A percentile compares a stretch with the other conserved stretches of the same genome.
These are phyloP conservation scores for Termitomyces sp. DNA, from an alignment of 768 basidiomycete species.

Conservation along the genomic window DNA sequence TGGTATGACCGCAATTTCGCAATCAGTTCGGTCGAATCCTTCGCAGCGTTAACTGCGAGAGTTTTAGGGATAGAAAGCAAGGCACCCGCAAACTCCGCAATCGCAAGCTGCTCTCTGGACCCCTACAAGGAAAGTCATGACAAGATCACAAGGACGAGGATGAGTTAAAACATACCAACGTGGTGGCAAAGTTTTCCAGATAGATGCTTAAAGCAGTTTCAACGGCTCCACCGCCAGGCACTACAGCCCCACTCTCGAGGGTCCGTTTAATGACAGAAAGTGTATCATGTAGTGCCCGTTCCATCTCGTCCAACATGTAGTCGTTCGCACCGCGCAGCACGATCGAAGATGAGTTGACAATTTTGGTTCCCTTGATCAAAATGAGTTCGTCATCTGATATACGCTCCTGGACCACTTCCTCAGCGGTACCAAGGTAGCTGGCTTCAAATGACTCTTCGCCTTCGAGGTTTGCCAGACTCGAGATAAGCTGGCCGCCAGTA, in stretches of 20 bases:
- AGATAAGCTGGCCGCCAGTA: slow-evolving; percentile 90
- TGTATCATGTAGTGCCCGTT: slow-evolving; percentile 91
- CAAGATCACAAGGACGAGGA: slow-evolving; percentile 1
- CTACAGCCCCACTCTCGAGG: slow-evolving; percentile 90
- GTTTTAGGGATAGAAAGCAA: slow-evolving; percentile 95
- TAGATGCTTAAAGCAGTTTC: slow-evolving; percentile 97
- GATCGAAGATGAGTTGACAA: slow-evolving; percentile 89
- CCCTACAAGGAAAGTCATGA: slow-evolving; percentile 47
- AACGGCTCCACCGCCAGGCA: slow-evolving; percentile 96
- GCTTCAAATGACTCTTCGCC: slow-evolving; percentile 98
- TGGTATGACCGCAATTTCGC: slow-evolving; percentile 97
- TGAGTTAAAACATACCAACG: slow-evolving; percentile 58
- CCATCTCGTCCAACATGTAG: slow-evolving; percentile 99
- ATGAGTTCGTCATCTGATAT: slow-evolving; percentile 99
- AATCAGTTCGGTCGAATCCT: slow-evolving; percentile 95
- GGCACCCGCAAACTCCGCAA: slow-evolving; percentile 96
- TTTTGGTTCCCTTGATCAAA: slow-evolving; percentile 95
- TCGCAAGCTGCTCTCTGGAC: slow-evolving; percentile 95
- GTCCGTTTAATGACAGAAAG: slow-evolving; percentile 95
- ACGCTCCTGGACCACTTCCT: slow-evolving; percentile 94
- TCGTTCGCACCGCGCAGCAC: slow-evolving; percentile 96
- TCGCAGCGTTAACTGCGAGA: slow-evolving; percentile 95
- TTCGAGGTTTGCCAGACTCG: slow-evolving; percentile 91
- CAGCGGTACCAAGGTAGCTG: slow-evolving; percentile 83
- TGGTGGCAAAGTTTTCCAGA: slow-evolving; percentile 97